Percentiles rank a stretch among this genome's conserved stretches.
phyloP scores from a whole-genome alignment of 2,329 filamentous ascomycete species.

The Chaetomium globosum region DNA sequence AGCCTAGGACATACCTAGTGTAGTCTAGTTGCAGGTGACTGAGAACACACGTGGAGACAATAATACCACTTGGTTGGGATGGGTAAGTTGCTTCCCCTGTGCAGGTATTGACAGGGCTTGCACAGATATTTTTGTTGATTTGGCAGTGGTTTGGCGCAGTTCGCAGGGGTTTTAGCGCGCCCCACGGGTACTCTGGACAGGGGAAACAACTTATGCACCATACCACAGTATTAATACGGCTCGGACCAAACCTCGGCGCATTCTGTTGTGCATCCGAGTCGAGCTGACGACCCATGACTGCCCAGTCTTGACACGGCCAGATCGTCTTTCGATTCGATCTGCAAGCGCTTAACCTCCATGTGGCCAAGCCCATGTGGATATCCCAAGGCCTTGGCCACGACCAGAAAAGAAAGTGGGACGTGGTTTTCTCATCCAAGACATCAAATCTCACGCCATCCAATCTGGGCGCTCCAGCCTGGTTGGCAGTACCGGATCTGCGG shows the following conservation, averaged over 20 bases:
- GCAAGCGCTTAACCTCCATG: not conserved
- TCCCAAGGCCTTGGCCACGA: constrained; percentile 5
- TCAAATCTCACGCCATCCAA: constrained; percentile 11
- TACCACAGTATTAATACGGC: no score
- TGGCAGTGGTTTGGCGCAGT: no score
- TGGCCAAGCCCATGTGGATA: not conserved
- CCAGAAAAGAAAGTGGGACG: constrained; percentile 8
- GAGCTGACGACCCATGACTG: not conserved
- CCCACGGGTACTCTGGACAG: no score
- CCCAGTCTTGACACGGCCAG: not conserved
- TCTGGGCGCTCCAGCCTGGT: constrained; percentile 6
- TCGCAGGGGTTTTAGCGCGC: no score
- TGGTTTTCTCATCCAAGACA: not conserved
- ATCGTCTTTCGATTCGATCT: not conserved
- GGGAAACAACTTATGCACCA: no score
- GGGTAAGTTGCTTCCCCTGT: no score
- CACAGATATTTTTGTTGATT: no score
- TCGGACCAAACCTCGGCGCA: not conserved
- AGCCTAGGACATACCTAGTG: not conserved
- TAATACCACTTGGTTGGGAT: no score
- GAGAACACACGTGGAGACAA: not conserved
- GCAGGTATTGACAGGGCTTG: no score
- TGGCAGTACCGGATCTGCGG: not conserved
- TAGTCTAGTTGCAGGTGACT: not conserved
- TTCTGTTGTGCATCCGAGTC: not conserved